Evolutionary conservation across 1,139 yeast species (phyloP).

Genomic region (Spencermartinsiella ligniputridi): DNA sequence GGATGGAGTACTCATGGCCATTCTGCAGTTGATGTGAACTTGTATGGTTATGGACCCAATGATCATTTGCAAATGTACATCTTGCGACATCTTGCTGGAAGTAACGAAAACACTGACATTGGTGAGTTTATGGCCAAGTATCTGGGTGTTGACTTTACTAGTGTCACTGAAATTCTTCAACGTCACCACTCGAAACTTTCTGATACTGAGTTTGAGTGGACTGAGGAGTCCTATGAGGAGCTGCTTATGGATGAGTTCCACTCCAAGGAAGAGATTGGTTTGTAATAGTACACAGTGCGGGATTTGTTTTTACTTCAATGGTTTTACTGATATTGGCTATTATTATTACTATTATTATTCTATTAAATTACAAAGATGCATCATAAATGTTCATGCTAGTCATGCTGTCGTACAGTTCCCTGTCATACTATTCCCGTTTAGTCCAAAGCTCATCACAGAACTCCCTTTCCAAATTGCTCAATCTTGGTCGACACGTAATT

Average conservation of each 20-base stretch:
- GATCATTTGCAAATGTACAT: slow-evolving; percentile 35
- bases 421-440: not conserved
- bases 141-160: slow-evolving; percentile 49
- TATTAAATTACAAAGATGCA: not conserved
- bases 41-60: slow-evolving; percentile 65
- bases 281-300: too few relatives aligned
- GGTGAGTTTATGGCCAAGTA: slow-evolving; percentile 63
- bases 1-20: slow-evolving; percentile 93
- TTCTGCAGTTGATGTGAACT: slow-evolving; percentile 84
- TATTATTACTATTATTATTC: not conserved
- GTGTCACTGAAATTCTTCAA: slow-evolving; percentile 42
- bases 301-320: too few relatives aligned
- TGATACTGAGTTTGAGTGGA: not conserved
- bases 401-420: too few relatives aligned
- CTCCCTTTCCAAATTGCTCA: slow-evolving; percentile 33
- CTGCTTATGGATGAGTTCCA: not conserved
- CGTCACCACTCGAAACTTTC: not conserved
- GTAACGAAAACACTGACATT: slow-evolving; percentile 79
- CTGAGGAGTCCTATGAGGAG: not conserved
- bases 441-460: slow-evolving; percentile 14
- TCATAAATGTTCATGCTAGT: too few relatives aligned
- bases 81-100: slow-evolving; percentile 57
- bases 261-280: not conserved
- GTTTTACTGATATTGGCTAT: too few relatives aligned
- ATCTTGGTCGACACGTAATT: slow-evolving; percentile 24